phyloP scores from a whole-genome alignment of 495 filamentous ascomycete species.

The Aspergillus kassunensis region DNA sequence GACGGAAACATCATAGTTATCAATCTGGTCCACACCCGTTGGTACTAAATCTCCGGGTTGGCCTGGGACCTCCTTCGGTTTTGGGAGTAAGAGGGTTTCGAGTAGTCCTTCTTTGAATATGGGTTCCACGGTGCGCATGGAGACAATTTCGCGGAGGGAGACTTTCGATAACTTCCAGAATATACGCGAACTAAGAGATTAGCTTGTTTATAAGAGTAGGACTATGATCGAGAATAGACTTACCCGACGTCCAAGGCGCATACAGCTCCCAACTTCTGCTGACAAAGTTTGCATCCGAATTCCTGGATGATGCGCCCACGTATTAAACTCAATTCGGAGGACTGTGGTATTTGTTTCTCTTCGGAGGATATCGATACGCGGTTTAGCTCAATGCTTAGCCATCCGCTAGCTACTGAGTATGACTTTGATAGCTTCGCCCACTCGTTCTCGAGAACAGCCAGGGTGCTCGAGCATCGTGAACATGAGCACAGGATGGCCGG shows the following conservation, averaged over 20 bases:
- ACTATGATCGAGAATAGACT: constrained; percentile 2
- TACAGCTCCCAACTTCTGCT: constrained; percentile 40
- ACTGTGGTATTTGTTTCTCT: constrained; percentile 39
- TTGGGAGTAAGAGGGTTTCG: constrained; percentile 26
- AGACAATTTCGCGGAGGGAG: constrained; percentile 43
- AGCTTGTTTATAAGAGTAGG: constrained; percentile 1
- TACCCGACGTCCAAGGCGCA: constrained; percentile 41
- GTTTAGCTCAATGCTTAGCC: constrained; percentile 43
- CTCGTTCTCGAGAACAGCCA: constrained; percentile 46
- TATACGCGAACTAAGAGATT: constrained; percentile 32
- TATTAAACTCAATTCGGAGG: constrained; percentile 37
- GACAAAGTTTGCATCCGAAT: constrained; percentile 42
- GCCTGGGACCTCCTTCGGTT: constrained; percentile 20
- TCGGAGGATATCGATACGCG: constrained; percentile 41
- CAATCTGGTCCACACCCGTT: constrained; percentile 18
- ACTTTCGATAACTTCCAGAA: constrained; percentile 47
- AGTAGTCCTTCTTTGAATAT: constrained; percentile 35
- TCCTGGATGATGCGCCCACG: constrained; percentile 43
- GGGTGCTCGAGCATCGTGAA: constrained; percentile 42
- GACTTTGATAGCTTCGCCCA: constrained; percentile 43
- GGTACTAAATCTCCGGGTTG: constrained; percentile 31
- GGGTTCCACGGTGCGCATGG: constrained; percentile 43
- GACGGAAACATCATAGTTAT: constrained; percentile 21
- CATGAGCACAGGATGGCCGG: constrained; percentile 43
- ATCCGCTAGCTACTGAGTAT: constrained; percentile 39